Conservation (phyloP, 169 alveolate species). For the Perkinsus marinus region DNA sequence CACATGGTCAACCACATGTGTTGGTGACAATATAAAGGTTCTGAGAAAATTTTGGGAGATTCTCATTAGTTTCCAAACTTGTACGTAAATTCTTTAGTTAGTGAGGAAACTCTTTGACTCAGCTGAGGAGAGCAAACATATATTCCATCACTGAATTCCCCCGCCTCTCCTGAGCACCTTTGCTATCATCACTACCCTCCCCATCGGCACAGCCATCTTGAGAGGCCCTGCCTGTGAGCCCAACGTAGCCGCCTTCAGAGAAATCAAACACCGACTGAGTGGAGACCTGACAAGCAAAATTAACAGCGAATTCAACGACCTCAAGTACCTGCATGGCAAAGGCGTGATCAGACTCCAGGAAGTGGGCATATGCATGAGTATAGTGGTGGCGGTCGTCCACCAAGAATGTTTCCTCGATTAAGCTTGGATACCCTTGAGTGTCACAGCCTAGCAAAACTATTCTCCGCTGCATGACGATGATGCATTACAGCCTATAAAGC, state of each 20-base stretch:
- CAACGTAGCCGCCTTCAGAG: background rate
- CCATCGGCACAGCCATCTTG: background rate
- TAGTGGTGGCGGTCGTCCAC: background rate
- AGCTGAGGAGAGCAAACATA: no score
- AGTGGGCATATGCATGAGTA: background rate
- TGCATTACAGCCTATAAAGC: slow-evolving; percentile 30
- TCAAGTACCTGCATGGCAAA: background rate
- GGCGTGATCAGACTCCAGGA: background rate
- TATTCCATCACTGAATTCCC: no score
- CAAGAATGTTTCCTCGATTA: background rate
- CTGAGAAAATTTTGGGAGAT: no score
- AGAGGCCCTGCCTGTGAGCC: background rate
- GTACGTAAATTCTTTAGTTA: no score
- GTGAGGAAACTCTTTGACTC: no score
- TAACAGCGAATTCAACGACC: no score
- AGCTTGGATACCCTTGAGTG: background rate
- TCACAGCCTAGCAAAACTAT: background rate
- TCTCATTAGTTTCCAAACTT: no score
- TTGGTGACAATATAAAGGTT: no score
- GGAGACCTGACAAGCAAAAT: background rate
- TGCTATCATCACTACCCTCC: background rate
- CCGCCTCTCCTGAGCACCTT: background rate
- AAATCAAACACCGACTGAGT: background rate
- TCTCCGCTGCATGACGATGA: no score
- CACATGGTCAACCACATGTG: no score